phyloP scores from a whole-genome alignment of 305 asterid species.

The Fraxinus latifolia region DNA sequence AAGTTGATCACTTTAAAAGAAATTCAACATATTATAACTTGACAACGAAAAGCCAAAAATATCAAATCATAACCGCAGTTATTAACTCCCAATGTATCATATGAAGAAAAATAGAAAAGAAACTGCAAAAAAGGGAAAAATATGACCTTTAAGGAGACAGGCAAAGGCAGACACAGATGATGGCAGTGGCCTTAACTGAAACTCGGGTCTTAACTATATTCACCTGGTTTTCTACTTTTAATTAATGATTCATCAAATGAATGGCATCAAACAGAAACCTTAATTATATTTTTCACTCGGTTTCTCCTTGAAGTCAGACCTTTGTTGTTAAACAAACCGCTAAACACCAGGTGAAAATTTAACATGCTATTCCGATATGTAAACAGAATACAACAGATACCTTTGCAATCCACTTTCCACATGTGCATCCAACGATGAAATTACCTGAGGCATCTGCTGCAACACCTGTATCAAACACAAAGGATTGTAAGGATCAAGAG shows the following conservation, averaged over 20 bases:
- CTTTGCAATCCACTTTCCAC: slow-evolving; percentile 69
- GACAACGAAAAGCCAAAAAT: neutral
- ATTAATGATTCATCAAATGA: neutral
- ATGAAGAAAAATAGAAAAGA: neutral
- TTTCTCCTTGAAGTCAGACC: neutral
- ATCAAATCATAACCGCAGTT: neutral
- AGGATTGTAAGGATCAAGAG: slow-evolving; percentile 10
- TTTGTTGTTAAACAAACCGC: neutral
- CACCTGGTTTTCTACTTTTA: neutral
- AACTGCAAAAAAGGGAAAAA: neutral
- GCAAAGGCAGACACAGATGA: neutral
- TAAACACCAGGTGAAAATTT: neutral
- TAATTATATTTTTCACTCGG: neutral
- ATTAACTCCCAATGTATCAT: neutral
- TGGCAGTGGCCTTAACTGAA: neutral
- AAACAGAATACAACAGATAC: slow-evolving; percentile 28
- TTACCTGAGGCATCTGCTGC: slow-evolving; percentile 70
- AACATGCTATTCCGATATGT: neutral
- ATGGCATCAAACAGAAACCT: neutral
- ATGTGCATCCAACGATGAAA: slow-evolving; percentile 73
- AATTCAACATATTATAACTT: neutral
- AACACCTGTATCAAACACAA: slow-evolving; percentile 41
- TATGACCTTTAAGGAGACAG: neutral
- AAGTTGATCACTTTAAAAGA: neutral
- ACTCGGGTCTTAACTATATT: neutral